Conservation (phyloP, 1,284 basidiomycete genomes). For the Peniophora sp. region DNA sequence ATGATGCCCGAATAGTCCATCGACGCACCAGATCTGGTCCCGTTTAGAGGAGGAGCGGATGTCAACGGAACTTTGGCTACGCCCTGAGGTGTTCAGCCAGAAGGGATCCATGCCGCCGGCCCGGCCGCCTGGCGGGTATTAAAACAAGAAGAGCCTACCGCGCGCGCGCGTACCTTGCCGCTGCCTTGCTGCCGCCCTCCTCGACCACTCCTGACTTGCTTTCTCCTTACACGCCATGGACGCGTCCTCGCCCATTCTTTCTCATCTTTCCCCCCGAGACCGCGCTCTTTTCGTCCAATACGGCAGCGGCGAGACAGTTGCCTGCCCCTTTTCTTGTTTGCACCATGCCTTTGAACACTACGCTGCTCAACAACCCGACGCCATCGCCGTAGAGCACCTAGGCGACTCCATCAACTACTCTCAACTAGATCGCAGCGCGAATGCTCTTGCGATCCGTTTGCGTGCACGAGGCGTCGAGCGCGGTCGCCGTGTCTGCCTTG, state of each 20-base stretch:
- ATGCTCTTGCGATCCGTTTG: constrained; percentile 37
- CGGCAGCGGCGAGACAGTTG: constrained; percentile 31
- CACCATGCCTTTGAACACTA: constrained; percentile 49
- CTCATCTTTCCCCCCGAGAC: constrained; percentile 28
- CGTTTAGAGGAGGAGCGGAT: too few relatives aligned
- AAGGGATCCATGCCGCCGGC: too few relatives aligned
- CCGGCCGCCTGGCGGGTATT: too few relatives aligned
- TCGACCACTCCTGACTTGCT: background rate
- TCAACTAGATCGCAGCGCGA: constrained; percentile 41
- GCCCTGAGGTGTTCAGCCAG: too few relatives aligned
- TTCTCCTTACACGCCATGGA: constrained; percentile 8
- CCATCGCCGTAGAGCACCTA: constrained; percentile 44
- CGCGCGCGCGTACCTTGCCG: too few relatives aligned
- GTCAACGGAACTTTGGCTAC: too few relatives aligned
- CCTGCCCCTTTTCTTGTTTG: constrained; percentile 37
- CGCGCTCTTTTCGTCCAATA: constrained; percentile 35
- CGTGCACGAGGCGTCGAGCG: constrained; percentile 32
- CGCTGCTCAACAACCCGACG: constrained; percentile 30
- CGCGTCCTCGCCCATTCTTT: constrained; percentile 5
- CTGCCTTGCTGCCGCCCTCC: too few relatives aligned
- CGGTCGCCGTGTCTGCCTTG: constrained; percentile 42
- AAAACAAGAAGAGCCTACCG: too few relatives aligned
- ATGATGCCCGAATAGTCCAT: too few relatives aligned
- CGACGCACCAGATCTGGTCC: too few relatives aligned
- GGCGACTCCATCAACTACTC: constrained; percentile 37